Base-by-base conservation (phyloP, 2,329 filamentous ascomycete genomes). In the Fusarium drepaniforme region DNA sequence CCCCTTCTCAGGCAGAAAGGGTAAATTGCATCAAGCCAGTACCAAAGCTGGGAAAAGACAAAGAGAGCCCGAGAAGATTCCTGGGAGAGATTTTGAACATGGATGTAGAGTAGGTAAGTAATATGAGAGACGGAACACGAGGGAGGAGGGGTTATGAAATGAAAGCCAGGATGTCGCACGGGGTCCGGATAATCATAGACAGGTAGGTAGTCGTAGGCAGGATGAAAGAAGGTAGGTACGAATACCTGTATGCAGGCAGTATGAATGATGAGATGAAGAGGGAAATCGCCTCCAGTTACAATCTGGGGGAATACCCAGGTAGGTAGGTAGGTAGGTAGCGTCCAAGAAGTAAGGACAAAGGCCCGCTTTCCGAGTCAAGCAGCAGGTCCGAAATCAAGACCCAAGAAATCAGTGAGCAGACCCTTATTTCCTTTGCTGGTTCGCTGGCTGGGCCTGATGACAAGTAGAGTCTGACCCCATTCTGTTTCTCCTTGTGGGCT, bases 321-420 rank as follows among this genome's bases (percentile, higher is more conserved):
- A 56, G 28, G 25, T 33, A 46, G 63, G n/a, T 30, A 30, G 9
- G 8, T 12, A 53, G 28, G 46, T 30, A 64, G 62, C 28, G 28
- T 57, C 49, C 33, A 4, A 44, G n/a, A 44, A 18, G 38, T 56
- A 68, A 58, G 60, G 61, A 30, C 23, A 40, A 64, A 59, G 66
- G 60, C 57, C 73, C 60, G 63, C 57, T 73, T 73, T 73, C 59
- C 51, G 51, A 75, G 63, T 70, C 68, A 64, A 70, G 66, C 11
- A 58, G 37, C 57, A 25, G 33, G 38, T 23, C 65, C 53, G 51
- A 25, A 56, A 51, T 59, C 46, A 46, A 37, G 58, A 57, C 60
- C 23, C 37, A 59, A 38, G 56, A 60, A 49, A 42, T 66, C 60
- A 40, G 37, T 30, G 40, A 37, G 18, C 13, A 57, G 68, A 69